Evolutionary conservation across 177 flowering plant species (phyloP), one percentile per base, ranked within the genome.

Genomic region (Vitis hybrid): DNA sequence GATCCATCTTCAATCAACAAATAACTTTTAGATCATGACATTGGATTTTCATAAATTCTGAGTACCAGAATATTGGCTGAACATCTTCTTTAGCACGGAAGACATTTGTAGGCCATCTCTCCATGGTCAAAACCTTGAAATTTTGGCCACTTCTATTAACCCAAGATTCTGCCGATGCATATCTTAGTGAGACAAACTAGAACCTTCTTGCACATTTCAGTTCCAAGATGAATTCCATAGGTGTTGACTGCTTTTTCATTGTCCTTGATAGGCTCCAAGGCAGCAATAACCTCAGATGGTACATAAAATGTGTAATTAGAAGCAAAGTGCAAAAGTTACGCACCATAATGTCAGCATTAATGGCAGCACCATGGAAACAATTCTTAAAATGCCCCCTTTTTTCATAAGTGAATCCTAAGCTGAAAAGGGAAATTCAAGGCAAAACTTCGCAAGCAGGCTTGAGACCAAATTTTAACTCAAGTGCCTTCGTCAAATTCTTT

Each of bases 171-270:
- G 87, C 65, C 72, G 77, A 56, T 49, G 55, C 7, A 64, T 15
- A 91, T 84, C 75, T 82, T 90, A 72, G 93, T 91, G 62, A 97
- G 98, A 82, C 75, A 77, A 69, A 96, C 89, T 71, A 94, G 69
- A 73, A 94, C 84, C 86, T 83, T 88, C 86, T 83, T 88, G 90
- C 99, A 94, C 97, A 92, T 94, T 80, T 94, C 98, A 3, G 99
- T 93, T 79, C 93, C 99, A 75, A 89, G 88, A 81, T 95, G 97
- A 78, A 95, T 80, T n/a, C 99, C 98, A 76, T 88, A 95, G 31
- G 89, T 82, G 76, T 61, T 91, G 45, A 95, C 97, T 67, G 99
- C 97, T 77, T 95, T 97, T 63, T 93, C 98, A 79, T 90, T 91
- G 71, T 93, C 98, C 83, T 93, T 95, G 66, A 95, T 91, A 60